A percentile compares a stretch with the other conserved stretches of the same genome.
Conservation (phyloP, 202 grass and related monocot genomes). For the Hordeum pubiflorum region DNA sequence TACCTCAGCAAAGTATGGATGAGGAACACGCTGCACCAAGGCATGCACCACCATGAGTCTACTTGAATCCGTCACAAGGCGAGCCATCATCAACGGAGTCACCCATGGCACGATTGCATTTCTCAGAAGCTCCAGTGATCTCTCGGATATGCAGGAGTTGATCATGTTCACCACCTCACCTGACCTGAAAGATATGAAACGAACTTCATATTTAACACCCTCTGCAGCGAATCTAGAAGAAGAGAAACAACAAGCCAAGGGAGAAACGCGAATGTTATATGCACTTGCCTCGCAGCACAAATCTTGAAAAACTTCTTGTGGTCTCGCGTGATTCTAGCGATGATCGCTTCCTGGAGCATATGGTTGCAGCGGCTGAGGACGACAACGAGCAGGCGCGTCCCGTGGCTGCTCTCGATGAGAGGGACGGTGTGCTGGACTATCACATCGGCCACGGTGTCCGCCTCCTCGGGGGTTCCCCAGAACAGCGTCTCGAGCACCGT, state of each 20-base stretch:
- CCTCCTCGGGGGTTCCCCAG: not conserved
- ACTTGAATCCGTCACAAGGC: not conserved
- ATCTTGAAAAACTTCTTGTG: conserved; percentile 4
- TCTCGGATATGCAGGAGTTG: not conserved
- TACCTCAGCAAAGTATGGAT: conserved; percentile 17
- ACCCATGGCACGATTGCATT: conserved; percentile 28
- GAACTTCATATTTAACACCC: not conserved
- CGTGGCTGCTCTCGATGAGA: conserved; percentile 20
- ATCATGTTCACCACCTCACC: conserved; percentile 22
- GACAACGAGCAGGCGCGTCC: not conserved
- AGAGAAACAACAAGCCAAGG: not conserved
- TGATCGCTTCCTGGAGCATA: not conserved
- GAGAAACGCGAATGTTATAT: not conserved
- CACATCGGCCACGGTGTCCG: not conserved
- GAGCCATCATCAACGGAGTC: not conserved
- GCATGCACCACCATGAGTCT: conserved; percentile 21
- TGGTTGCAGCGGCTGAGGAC: not conserved
- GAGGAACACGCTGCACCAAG: conserved; percentile 12
- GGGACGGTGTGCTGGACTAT: conserved; percentile 9
- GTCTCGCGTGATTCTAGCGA: conserved; percentile 18
- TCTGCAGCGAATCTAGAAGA: not conserved
- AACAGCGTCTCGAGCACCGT: not conserved
- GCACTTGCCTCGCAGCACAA: not conserved
- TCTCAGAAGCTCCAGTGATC: not conserved
- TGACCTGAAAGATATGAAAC: conserved; percentile 7